Base-by-base conservation (phyloP, 2,329 filamentous ascomycete genomes). In the Fusarium sambucinum region DNA sequence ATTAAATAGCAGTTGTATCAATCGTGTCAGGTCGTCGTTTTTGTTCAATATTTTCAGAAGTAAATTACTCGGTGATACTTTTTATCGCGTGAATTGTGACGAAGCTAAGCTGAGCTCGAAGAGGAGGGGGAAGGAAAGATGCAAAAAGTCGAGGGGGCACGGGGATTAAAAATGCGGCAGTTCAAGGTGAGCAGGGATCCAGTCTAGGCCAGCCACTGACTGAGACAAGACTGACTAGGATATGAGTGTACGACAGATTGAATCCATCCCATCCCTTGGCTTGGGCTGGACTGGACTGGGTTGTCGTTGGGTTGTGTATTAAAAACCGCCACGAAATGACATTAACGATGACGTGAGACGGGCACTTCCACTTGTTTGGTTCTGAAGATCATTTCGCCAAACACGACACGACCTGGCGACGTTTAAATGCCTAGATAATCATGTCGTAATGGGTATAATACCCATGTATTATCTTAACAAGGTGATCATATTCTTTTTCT, bases 271-370 rank as follows among this genome's bases (percentile, higher is more conserved):
- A n/a, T n/a, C 51, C 40, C 55, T 41, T 45, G 41, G 6, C 19
- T 37, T 45, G n/a, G 25, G 23, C 42, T 58, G 17, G 30, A 13
- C 23, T 50, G 21, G 17, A 14, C 46, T 38, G 23, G 33, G 23
- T 14, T 38, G 25, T n/a, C 25, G 35, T 42, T 25, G 5, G 25
- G 25, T 51, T 51, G 47, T 51, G 27, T 51, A 40, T 51, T 63
- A 45, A 48, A 42, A 48, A 45, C 58, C 68, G 59, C 66, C 66
- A 68, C 68, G 64, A 35, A 35, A 51, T 35, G 42, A 57, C 54
- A 56, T 42, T 27, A 55, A 68, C 59, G 70, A 72, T 73, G 70
- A 73, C 70, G 70, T 73, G 70, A 73, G 70, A 73, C 48, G 63
- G 38, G 21, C 51, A 54, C 32, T 44, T 56, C 60, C 47, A 63